phyloP scores from a whole-genome alignment of 208 protist genomes.

The Endotrypanum monterogeii region DNA sequence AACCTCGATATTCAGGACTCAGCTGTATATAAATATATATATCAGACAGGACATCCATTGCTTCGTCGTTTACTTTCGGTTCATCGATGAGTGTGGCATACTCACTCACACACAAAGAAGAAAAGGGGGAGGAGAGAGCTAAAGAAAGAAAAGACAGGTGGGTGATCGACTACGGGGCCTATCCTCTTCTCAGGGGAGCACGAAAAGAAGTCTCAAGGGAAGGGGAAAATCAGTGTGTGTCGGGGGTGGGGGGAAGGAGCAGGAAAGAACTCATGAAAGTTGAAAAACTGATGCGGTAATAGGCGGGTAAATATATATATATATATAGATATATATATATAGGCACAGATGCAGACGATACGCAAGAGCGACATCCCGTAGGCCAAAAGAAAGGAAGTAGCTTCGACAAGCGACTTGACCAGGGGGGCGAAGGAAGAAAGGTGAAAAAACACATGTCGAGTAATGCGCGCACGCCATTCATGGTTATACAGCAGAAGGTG shows the following conservation, averaged over 20 bases:
- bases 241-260: neutral
- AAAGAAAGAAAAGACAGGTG: neutral
- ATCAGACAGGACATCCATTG: neutral
- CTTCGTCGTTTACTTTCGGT: neutral
- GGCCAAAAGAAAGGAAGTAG: neutral
- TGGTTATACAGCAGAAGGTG: too few species aligned
- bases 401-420: too few species aligned
- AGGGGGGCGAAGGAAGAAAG: neutral
- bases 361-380: neutral
- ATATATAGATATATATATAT: too few species aligned
- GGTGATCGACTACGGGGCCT: neutral
- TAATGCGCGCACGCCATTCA: neutral
- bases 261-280: too few species aligned
- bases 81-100: neutral
- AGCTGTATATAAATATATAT: too few species aligned
- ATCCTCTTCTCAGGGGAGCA: neutral
- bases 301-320: too few species aligned
- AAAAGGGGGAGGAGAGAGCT: neutral
- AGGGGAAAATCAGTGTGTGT: too few species aligned
- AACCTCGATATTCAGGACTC: neutral
- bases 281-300: too few species aligned
- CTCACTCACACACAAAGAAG: neutral
- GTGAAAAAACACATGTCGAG: neutral
- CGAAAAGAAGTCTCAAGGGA: neutral
- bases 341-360: neutral